These are phyloP conservation scores for Penicillium paneum DNA, from an alignment of 2,329 filamentous ascomycete species.

Conservation along the genomic window DNA sequence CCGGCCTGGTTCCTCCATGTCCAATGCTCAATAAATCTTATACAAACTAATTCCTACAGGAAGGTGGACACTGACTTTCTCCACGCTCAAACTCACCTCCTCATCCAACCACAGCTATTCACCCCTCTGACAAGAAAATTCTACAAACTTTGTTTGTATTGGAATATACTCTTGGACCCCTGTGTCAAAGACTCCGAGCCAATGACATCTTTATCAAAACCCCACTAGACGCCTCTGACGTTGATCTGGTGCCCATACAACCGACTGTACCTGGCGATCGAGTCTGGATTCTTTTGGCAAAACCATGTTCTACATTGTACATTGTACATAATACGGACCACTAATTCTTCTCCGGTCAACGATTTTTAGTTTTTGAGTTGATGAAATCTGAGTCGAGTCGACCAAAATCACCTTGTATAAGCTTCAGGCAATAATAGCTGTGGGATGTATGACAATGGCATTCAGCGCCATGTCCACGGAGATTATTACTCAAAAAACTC, in stretches of 20 bases:
- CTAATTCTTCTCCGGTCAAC: too few relatives aligned
- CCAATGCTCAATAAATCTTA: not conserved
- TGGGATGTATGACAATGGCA: not conserved
- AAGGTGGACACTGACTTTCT: not conserved
- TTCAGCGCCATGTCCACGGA: not conserved
- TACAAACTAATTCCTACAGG: not conserved
- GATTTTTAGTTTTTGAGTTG: too few relatives aligned
- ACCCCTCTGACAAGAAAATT: not conserved
- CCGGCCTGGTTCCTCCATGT: not conserved
- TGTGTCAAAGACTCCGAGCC: not conserved
- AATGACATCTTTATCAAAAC: not conserved
- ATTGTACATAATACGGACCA: not conserved
- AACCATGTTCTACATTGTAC: not conserved
- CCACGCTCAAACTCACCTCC: not conserved
- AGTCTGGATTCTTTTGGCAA: conserved; percentile 13
- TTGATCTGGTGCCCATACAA: conserved; percentile 3
- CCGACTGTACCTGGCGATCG: conserved; percentile 18
- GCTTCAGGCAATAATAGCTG: conserved; percentile 5
- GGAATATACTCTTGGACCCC: not conserved
- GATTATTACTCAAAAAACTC: conserved; percentile 1
- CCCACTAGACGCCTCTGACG: conserved; percentile 20
- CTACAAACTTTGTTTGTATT: too few relatives aligned
- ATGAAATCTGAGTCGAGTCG: too few relatives aligned
- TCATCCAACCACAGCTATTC: too few relatives aligned
- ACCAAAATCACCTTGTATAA: conserved; percentile 8